Evolutionary conservation across 2,329 filamentous ascomycete species (phyloP).

Genomic region (Xylaria sp.): DNA sequence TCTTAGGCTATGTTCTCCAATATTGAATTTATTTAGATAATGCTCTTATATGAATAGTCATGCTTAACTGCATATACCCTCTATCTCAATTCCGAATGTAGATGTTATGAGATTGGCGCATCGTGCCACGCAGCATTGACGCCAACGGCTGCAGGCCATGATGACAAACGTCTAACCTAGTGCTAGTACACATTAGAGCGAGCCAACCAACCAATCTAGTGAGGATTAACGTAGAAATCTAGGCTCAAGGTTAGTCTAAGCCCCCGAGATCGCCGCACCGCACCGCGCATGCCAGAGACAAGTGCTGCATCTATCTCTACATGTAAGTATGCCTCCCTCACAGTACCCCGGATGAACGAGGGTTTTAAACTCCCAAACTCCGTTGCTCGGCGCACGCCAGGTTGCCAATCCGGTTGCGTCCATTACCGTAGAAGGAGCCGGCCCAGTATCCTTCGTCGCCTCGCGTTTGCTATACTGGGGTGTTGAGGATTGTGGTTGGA

Average conservation of each 20-base stretch:
- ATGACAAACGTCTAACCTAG: not conserved
- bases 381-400: conserved; percentile 22
- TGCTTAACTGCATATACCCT: not conserved
- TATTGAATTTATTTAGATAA: not conserved
- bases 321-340: not conserved
- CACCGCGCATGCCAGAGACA: not conserved
- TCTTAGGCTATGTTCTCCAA: not conserved
- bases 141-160: not conserved
- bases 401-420: not conserved
- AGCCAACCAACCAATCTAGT: not conserved
- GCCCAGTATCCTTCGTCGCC: conserved; percentile 18
- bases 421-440: not conserved
- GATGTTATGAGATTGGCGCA: not conserved
- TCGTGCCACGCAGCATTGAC: not conserved
- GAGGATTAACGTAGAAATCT: not conserved
- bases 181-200: not conserved
- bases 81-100: not conserved
- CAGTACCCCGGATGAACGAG: conserved; percentile 17
- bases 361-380: conserved; percentile 20
- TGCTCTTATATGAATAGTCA: not conserved
- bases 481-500: conserved; percentile 53
- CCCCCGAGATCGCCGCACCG: not conserved
- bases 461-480: conserved; percentile 31
- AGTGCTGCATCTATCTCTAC: not conserved
- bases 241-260: not conserved